Conservation (phyloP, 176 grass and related monocot species). For the Bromus sterilis region DNA sequence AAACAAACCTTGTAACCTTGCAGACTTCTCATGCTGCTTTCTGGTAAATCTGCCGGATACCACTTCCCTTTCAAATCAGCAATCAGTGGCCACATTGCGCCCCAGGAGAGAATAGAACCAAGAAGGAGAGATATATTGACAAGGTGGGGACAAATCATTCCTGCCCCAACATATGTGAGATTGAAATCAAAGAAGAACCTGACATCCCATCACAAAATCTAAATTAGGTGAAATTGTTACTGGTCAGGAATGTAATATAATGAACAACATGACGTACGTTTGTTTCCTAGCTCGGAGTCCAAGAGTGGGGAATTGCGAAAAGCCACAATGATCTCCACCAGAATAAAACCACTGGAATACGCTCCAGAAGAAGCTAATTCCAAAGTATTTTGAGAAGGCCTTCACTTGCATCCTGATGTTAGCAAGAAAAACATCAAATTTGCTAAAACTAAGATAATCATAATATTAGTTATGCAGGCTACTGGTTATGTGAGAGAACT, state of each 20-base stretch:
- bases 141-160: constrained; percentile 97
- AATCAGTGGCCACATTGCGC: constrained; percentile 94
- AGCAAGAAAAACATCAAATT: constrained; percentile 8
- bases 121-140: constrained; percentile 85
- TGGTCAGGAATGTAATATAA: constrained; percentile 7
- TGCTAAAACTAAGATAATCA: background rate
- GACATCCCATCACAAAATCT: constrained; percentile 16
- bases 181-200: constrained; percentile 99
- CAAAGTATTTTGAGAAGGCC: constrained; percentile 81
- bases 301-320: constrained; percentile 90
- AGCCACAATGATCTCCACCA: constrained; percentile 80
- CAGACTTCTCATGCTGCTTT: constrained; percentile 88
- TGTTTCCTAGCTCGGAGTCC: constrained; percentile 89
- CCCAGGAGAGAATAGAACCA: constrained; percentile 86
- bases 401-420: constrained; percentile 68
- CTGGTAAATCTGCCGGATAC: constrained; percentile 63
- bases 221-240: constrained; percentile 10
- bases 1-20: constrained; percentile 91
- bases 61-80: constrained; percentile 66
- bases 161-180: constrained; percentile 90
- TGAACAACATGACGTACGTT: constrained; percentile 35
- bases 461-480: background rate
- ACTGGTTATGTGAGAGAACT: background rate
- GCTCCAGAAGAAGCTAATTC: constrained; percentile 88
- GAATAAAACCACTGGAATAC: constrained; percentile 99